Evolutionary conservation across 257 asterid species (phyloP).

Genomic region (Euphrasia confusa): DNA sequence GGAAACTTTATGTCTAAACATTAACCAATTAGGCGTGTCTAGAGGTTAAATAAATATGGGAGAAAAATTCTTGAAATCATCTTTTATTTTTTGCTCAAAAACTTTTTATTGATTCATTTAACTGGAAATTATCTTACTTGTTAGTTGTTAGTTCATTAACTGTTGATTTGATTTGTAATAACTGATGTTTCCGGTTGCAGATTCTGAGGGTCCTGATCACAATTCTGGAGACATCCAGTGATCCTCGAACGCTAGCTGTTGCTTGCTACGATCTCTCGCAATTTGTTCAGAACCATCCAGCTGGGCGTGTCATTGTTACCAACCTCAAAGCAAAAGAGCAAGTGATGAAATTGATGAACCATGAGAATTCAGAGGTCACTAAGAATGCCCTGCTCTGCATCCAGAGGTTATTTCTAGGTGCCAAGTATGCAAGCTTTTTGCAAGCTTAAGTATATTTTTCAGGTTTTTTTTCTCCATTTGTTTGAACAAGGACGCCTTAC

Average conservation of each 20-base stretch:
- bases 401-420: conserved; percentile 92
- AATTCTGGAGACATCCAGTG: conserved; percentile 77
- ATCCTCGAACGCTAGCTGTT: conserved; percentile 80
- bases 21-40: background rate
- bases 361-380: conserved; percentile 80
- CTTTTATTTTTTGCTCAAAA: too few relatives aligned
- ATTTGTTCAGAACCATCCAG: conserved; percentile 86
- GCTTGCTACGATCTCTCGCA: conserved; percentile 92
- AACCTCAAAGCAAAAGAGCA: conserved; percentile 95
- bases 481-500: conserved; percentile 17
- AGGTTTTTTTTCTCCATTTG: background rate
- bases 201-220: conserved; percentile 80
- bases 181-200: conserved; percentile 37
- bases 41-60: background rate
- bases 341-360: conserved; percentile 94
- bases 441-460: conserved; percentile 37
- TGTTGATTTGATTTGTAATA: background rate
- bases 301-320: conserved; percentile 77
- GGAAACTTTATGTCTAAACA: background rate
- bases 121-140: too few relatives aligned
- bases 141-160: background rate
- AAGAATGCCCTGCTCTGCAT: conserved; percentile 90
- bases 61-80: background rate
- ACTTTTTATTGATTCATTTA: too few relatives aligned
- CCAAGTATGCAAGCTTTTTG: conserved; percentile 93